Percentiles rank a stretch among this genome's conserved stretches.
phyloP scores from a whole-genome alignment of 352 stramenopile genomes.

The Phytophthora rubi region DNA sequence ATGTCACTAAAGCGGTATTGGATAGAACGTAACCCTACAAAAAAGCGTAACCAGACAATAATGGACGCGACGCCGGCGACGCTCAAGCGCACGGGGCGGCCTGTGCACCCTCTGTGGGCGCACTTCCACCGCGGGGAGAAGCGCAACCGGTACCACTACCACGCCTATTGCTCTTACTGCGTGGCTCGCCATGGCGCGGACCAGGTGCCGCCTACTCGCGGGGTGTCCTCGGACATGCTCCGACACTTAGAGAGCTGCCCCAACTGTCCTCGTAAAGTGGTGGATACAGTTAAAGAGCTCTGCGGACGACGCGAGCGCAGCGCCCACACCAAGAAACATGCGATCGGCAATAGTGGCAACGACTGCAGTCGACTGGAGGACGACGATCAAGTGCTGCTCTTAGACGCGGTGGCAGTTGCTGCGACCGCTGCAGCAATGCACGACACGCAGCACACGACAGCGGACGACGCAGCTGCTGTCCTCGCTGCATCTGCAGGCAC shows the following conservation, averaged over 20 bases:
- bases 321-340: conserved; percentile 33
- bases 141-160: conserved; percentile 87
- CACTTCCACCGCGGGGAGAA: conserved; percentile 88
- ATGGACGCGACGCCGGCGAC: conserved; percentile 5
- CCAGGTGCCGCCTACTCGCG: conserved; percentile 71
- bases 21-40: not conserved
- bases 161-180: conserved; percentile 85
- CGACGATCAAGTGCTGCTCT: conserved; percentile 36
- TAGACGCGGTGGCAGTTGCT: conserved; percentile 17
- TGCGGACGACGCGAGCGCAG: conserved; percentile 54
- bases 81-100: conserved; percentile 73
- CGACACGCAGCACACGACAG: conserved; percentile 6
- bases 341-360: not conserved
- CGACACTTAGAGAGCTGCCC: conserved; percentile 77
- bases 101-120: conserved; percentile 77
- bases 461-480: conserved; percentile 13
- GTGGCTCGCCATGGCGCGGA: conserved; percentile 58
- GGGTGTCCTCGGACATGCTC: conserved; percentile 84
- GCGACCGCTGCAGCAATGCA: conserved; percentile 1
- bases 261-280: conserved; percentile 69
- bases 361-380: conserved; percentile 4
- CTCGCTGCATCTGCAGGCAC: not conserved
- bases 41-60: not conserved
- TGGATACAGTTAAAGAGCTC: conserved; percentile 68
- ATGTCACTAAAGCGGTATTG: conserved; percentile 30